Evolutionary conservation across 106 monocot species (phyloP), one percentile per base, ranked within the genome.

Genomic region (Dendrobium huoshanense): DNA sequence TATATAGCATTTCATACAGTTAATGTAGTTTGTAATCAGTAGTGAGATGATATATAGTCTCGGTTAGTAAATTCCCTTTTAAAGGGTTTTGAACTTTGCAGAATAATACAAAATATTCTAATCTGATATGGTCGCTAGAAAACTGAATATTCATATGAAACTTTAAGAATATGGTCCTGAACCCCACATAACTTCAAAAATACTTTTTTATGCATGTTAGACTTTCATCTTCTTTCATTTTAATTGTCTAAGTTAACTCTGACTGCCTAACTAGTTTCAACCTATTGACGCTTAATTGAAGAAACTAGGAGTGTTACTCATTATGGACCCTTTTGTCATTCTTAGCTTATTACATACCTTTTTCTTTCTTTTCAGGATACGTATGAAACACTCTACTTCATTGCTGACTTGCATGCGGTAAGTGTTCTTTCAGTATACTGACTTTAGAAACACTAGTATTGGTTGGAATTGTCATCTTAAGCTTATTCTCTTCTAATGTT

Each of bases 301-400:
- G 51, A 20, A 77, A 41, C 43, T 74, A 74, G n/a, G 19, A 31
- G 29, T 74, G 17, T 17, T 44, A 43, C 42, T 74, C 13, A 74
- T 74, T 44, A 44, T 37, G 19, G 2, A 51, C 15, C 51, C 51
- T 10, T 37, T 16, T 19, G 17, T 13, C 78, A 59, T 78, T 59
- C 16, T 0, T 74, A 55, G 9, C 13, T 81, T 25, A 41, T 82
- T 54, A 77, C 54, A 17, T 75, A 72, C 18, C 61, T 78, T 84
- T 59, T 75, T 61, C 10, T 51, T 40, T 64, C 79, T 1, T 83
- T 88, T 74, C 91, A 97, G 97, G 83, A 97, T 87, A 70, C 83
- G 1, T 94, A 97, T 73, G 97, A 97, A 55, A 97, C 97, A 55
- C 80, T 97, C 7, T 97, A 94, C 91, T 97, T 97, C 84, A 94